These are phyloP conservation scores for Berkeleyomyces rouxiae DNA, from an alignment of 2,329 filamentous ascomycete genomes.

Conservation along the genomic window DNA sequence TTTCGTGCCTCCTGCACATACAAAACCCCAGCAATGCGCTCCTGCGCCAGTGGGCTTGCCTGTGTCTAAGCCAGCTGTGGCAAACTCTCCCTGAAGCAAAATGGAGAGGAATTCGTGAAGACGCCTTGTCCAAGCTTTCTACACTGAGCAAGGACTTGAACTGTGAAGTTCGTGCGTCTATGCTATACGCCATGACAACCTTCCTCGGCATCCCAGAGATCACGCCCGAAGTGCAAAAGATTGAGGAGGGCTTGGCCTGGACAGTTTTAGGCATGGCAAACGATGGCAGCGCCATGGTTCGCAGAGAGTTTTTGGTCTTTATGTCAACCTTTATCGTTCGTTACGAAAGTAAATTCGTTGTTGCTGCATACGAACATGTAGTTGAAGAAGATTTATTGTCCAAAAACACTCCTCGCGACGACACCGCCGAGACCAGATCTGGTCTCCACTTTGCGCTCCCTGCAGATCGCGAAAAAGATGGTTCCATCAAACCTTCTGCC, in stretches of 20 bases:
- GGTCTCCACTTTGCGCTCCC: slow-evolving; percentile 43
- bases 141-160: slow-evolving; percentile 70
- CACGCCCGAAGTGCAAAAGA: slow-evolving; percentile 76
- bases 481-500: slow-evolving; percentile 37
- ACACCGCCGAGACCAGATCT: slow-evolving; percentile 43
- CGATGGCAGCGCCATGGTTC: slow-evolving; percentile 85
- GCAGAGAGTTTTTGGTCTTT: slow-evolving; percentile 85
- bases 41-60: slow-evolving; percentile 83
- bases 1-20: slow-evolving; percentile 69
- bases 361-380: slow-evolving; percentile 81
- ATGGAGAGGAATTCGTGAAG: slow-evolving; percentile 83
- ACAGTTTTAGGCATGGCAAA: slow-evolving; percentile 81
- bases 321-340: slow-evolving; percentile 80
- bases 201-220: slow-evolving; percentile 88
- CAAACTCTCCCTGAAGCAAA: slow-evolving; percentile 81
- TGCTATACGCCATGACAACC: slow-evolving; percentile 82
- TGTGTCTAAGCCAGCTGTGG: slow-evolving; percentile 93
- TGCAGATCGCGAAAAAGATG: slow-evolving; percentile 39
- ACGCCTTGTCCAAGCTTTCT: slow-evolving; percentile 66
- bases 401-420: slow-evolving; percentile 35
- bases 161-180: slow-evolving; percentile 82
- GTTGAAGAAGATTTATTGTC: slow-evolving; percentile 64
- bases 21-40: slow-evolving; percentile 75
- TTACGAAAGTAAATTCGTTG: slow-evolving; percentile 82
- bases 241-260: slow-evolving; percentile 81